Evolutionary conservation across 2,329 filamentous ascomycete species (phyloP), one percentile per base, ranked within the genome.

Genomic region (Didymella pinodella): DNA sequence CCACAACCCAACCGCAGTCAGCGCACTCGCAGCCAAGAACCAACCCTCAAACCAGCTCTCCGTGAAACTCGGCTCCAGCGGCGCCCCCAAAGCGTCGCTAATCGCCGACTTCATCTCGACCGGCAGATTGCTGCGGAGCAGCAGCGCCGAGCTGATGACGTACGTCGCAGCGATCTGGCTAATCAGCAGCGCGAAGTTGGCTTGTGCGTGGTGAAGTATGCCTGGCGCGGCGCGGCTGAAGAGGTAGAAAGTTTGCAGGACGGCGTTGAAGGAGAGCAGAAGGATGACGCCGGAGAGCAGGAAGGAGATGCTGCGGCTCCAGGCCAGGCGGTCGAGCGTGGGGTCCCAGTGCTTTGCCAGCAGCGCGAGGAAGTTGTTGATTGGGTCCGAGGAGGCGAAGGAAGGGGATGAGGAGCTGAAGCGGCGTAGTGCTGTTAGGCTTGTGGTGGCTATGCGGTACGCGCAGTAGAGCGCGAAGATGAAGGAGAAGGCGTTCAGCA

Each of bases 31-130:
- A 2, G 88, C 73, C 55, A 96, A 76, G 75, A 96, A 96, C 88
- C 92, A 94, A 7, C 87, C 88, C 75, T 96, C 92, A 67, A 96
- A 96, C 92, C 92, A 96, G 29, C 86, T 83, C 69, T 96, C 88
- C 5, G 91, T 89, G 68, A 91, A 92, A 0, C 82, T 81, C 7
- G 86, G 86, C 68, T 91, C 89, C 8, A 96, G 81, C 16, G 91
- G 90, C 20, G 90, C 90, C 43, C 91, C 88, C 29, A 96, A 79
- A 1, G 91, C 91, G 64, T 93, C 90, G 2, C 87, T 88, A 3
- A 96, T 90, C 1, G 90, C 90, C 48, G 86, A 88, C 58, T 91
- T 88, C 72, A 94, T 88, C 73, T 93, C 90, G 36, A 82, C 83
- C 0, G 92, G 92, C 65, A 96, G 80, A 74, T 92, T 94, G 66